Evolutionary conservation across 345 rosid species (phyloP).

Genomic region (Rhodomyrtus tomentosa): DNA sequence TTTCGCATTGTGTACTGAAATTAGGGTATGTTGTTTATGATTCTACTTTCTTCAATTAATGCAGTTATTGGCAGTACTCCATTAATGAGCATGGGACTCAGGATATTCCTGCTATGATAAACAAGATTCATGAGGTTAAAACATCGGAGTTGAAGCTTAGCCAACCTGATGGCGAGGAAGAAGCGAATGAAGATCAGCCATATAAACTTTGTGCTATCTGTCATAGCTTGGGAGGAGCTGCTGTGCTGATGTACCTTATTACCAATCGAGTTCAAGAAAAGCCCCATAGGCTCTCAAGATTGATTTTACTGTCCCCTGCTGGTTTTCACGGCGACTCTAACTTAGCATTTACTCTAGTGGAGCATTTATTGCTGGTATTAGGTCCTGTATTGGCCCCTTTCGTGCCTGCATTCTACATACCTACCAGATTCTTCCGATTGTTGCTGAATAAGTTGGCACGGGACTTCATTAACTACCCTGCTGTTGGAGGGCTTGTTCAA

Average conservation of each 20-base stretch:
- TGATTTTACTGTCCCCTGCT: constrained; percentile 81
- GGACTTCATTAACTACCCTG: constrained; percentile 92
- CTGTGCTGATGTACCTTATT: constrained; percentile 64
- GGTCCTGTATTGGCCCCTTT: constrained; percentile 52
- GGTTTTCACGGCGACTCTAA: constrained; percentile 85
- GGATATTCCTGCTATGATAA: constrained; percentile 92
- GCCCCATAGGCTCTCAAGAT: constrained; percentile 77
- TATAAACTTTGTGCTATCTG: constrained; percentile 83
- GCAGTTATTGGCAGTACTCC: constrained; percentile 90
- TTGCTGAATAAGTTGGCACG: constrained; percentile 87
- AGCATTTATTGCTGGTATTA: constrained; percentile 39
- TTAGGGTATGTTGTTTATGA: background rate
- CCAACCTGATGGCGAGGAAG: constrained; percentile 50
- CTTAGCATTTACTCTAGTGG: constrained; percentile 41
- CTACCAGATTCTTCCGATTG: constrained; percentile 94
- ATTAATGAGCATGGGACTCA: constrained; percentile 88
- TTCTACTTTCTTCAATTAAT: background rate
- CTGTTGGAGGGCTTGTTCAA: constrained; percentile 92
- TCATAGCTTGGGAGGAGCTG: constrained; percentile 98
- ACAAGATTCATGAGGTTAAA: constrained; percentile 84
- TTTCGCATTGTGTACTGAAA: background rate
- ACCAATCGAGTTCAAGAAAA: constrained; percentile 53
- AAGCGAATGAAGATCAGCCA: constrained; percentile 43
- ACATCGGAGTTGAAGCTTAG: constrained; percentile 59
- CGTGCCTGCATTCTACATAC: constrained; percentile 87